phyloP scores from a whole-genome alignment of 371 early-diverging fungal species.

The Nematocida homosporus region DNA sequence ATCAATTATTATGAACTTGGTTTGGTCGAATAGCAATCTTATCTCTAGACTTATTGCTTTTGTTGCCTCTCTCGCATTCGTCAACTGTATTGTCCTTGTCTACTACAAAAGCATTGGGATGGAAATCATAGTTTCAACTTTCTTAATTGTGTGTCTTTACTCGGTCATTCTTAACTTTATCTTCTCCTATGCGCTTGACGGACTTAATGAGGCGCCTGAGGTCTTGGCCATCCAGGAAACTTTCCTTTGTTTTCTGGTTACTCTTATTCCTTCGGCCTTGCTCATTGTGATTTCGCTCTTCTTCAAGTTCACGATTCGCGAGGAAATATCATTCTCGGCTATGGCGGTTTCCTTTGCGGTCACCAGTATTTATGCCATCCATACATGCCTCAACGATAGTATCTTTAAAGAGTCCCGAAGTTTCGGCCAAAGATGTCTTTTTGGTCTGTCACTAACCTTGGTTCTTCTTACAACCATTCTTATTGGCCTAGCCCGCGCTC shows the following conservation, averaged over 20 bases:
- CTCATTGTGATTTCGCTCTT: background rate
- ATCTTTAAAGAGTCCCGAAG: background rate
- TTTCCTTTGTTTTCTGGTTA: background rate
- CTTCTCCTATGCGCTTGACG: background rate
- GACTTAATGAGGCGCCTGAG: background rate
- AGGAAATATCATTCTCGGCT: background rate
- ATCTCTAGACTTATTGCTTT: background rate
- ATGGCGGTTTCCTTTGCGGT: background rate
- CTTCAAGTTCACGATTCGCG: background rate
- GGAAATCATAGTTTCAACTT: background rate
- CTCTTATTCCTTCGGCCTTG: background rate
- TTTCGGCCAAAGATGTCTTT: no score
- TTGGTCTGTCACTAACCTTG: no score
- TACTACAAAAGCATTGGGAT: background rate
- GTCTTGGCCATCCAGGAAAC: background rate
- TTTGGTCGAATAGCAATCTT: background rate
- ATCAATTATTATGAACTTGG: background rate
- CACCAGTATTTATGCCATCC: background rate
- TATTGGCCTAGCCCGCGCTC: no score
- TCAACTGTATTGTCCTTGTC: background rate
- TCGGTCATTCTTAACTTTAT: background rate
- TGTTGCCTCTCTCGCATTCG: background rate
- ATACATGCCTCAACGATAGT: background rate
- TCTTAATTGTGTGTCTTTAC: background rate
- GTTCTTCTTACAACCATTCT: no score